These are phyloP conservation scores for Agrostemma githago DNA, from an alignment of 148 eudicot genomes.

Conservation along the genomic window DNA sequence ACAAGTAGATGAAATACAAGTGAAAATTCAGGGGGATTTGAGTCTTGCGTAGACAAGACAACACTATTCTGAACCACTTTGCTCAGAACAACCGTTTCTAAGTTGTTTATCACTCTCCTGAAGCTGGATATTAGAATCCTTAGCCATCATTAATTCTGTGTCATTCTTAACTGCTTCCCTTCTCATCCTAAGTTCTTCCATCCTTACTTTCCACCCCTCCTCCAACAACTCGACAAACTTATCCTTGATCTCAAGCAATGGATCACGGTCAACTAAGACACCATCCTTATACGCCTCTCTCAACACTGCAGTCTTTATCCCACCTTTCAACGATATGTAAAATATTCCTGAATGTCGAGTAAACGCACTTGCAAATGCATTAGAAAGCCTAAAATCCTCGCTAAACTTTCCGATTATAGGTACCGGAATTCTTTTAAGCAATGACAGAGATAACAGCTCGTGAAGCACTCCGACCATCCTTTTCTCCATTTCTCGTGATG, in stretches of 20 bases:
- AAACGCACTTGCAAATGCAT: slow-evolving; percentile 68
- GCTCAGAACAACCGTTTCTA: slow-evolving; percentile 2
- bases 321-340: slow-evolving; percentile 80
- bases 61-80: neutral
- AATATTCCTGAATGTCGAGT: slow-evolving; percentile 90
- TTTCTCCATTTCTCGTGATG: slow-evolving; percentile 85
- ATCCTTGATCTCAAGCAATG: slow-evolving; percentile 63
- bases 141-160: slow-evolving; percentile 37
- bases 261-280: slow-evolving; percentile 69
- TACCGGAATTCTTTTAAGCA: slow-evolving; percentile 68
- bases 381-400: slow-evolving; percentile 77
- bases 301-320: slow-evolving; percentile 78
- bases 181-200: slow-evolving; percentile 39
- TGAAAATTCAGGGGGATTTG: neutral
- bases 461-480: slow-evolving; percentile 84
- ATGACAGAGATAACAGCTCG: slow-evolving; percentile 67
- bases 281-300: slow-evolving; percentile 81
- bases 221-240: slow-evolving; percentile 73
- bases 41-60: neutral
- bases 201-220: slow-evolving; percentile 58
- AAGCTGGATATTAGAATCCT: slow-evolving; percentile 15
- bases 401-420: slow-evolving; percentile 70
- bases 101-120: slow-evolving; percentile 21
- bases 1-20: neutral
- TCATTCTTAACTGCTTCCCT: slow-evolving; percentile 46